Evolutionary conservation across 371 early-diverging fungal genomes (phyloP), one percentile per base, ranked within the genome.

Genomic region (Mortierella sp.): DNA sequence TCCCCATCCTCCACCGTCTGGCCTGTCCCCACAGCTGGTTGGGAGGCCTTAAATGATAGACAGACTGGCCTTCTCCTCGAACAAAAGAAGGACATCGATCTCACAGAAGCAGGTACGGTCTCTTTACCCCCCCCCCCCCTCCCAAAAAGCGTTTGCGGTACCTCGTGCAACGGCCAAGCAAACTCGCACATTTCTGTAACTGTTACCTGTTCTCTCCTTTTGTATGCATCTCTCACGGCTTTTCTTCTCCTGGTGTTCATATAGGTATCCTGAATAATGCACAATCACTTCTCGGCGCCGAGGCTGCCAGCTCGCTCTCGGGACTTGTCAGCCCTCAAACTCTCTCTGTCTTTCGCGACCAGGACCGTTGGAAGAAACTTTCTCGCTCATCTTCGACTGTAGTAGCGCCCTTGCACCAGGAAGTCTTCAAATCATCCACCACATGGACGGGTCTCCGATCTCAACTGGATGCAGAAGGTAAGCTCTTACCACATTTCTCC

Each of bases 21-120:
- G 37, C 9, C 37, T 9, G 5, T 3, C 37, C 37, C 37, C 9
- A 37, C 3, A 63, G 63, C 63, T 66, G 73, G 79, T 47, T 79
- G 79, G 79, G 79, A 79, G 69, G 73, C 73, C 14, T 47, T 79
- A 56, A 72, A 79, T 55, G 79, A 72, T 7, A 65, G 73, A n/a
- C 79, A 79, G 46, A 79, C 72, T 21, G 66, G 70, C 18, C 53
- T 72, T 25, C 70, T 79, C 21, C 47, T 79, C 66, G 73, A 72
- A 25, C 73, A 72, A 53, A 56, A 65, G 28, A 60, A 60, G 30
- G 73, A 72, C 43, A 79, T 79, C 55, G 79, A 79, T 56, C 62
- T 69, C 15, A 66, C 65, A 58, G 79, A 79, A 72, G 53, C 66
- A 79, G 79, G 79, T 79, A 72, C 6, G 19, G 4, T 3, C 28